These are phyloP conservation scores for Irpex rosettiformis DNA, from an alignment of 1,284 basidiomycete genomes.

Conservation along the genomic window DNA sequence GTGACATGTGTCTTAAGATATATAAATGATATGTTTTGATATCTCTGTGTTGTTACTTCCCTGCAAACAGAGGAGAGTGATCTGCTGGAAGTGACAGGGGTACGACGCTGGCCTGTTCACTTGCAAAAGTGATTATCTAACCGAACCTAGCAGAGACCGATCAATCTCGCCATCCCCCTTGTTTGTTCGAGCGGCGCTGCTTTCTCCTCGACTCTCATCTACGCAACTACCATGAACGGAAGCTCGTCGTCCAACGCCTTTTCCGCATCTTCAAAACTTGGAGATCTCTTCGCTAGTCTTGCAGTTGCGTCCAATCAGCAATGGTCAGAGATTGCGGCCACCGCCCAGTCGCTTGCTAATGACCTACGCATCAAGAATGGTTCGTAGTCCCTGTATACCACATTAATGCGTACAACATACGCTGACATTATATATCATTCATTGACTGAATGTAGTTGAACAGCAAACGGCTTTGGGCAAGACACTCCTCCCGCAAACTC, in stretches of 20 bases:
- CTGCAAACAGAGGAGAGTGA: not conserved
- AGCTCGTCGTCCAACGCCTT: constrained; percentile 19
- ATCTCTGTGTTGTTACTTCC: not conserved
- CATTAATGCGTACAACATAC: constrained; percentile 6
- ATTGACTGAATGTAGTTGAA: constrained; percentile 43
- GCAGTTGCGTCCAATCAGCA: constrained; percentile 28
- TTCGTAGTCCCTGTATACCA: constrained; percentile 15
- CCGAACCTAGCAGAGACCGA: not conserved
- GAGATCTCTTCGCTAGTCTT: constrained; percentile 29
- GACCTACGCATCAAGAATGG: constrained; percentile 51
- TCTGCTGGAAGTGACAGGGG: not conserved
- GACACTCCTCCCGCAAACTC: constrained; percentile 58
- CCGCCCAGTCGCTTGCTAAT: constrained; percentile 59
- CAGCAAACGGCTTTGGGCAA: constrained; percentile 66
- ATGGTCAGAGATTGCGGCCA: constrained; percentile 52
- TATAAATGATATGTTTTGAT: not conserved
- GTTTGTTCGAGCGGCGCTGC: not conserved
- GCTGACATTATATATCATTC: constrained; percentile 6
- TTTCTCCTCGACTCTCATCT: not conserved
- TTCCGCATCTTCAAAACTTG: constrained; percentile 28
- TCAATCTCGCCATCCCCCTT: not conserved
- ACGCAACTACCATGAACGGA: constrained; percentile 18
- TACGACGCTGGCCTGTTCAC: not conserved
- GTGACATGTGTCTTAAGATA: not conserved
- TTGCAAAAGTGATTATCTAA: not conserved